Percentiles rank a stretch among this genome's conserved stretches.
Evolutionary conservation across 2,329 filamentous ascomycete species (phyloP).

Genomic region (Immersiporthe knoxdaviesiana): DNA sequence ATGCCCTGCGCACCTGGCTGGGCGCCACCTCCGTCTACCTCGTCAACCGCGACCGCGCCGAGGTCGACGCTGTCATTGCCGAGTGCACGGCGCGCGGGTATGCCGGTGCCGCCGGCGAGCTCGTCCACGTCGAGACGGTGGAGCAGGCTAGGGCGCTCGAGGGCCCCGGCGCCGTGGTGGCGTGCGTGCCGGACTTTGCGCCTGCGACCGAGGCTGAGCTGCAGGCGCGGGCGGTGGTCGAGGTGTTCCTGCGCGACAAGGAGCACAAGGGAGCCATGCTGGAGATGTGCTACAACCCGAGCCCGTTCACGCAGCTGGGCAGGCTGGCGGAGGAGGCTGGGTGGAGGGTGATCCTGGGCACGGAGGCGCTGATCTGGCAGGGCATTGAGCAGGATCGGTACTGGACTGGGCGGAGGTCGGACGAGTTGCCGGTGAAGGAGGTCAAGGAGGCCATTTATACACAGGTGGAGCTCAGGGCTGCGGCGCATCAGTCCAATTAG

Average conservation of each 20-base stretch:
- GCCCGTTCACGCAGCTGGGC: conserved; percentile 68
- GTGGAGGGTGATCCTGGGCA: conserved; percentile 76
- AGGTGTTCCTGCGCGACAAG: conserved; percentile 48
- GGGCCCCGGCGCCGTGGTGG: conserved; percentile 68
- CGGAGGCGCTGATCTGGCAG: conserved; percentile 78
- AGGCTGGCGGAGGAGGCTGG: conserved; percentile 62
- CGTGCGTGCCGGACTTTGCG: conserved; percentile 77
- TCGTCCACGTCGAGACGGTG: conserved; percentile 64
- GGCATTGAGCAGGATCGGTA: conserved; percentile 68
- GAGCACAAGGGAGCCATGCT: conserved; percentile 68
- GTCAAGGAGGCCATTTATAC: conserved; percentile 57
- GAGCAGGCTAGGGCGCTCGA: conserved; percentile 62
- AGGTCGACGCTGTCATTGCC: conserved; percentile 68
- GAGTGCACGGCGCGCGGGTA: conserved; percentile 66
- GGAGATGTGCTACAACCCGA: conserved; percentile 84
- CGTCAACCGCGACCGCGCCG: conserved; percentile 72
- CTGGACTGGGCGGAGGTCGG: conserved; percentile 67
- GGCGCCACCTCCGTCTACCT: conserved; percentile 72
- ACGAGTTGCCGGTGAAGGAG: conserved; percentile 61
- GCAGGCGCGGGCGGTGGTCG: conserved; percentile 58
- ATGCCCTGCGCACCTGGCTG: conserved; percentile 73
- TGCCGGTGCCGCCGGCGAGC: conserved; percentile 59
- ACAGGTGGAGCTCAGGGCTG: conserved; percentile 32
- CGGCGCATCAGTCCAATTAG: conserved; percentile 30
- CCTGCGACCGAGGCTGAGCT: conserved; percentile 67